Evolutionary conservation across 2,329 filamentous ascomycete species (phyloP).

Genomic region (Ophiostoma quercus): DNA sequence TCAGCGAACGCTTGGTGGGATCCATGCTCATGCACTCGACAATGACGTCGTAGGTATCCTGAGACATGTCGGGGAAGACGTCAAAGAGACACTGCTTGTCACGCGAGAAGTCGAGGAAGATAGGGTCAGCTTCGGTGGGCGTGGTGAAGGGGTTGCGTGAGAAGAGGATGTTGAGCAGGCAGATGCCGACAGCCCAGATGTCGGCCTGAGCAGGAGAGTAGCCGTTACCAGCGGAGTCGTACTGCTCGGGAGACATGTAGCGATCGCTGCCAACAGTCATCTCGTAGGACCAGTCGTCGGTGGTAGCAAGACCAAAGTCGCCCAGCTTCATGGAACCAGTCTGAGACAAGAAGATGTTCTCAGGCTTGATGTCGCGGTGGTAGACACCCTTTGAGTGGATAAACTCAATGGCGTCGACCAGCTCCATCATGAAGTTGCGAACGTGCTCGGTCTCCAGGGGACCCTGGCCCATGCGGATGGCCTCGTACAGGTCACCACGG

Average conservation of each 20-base stretch:
- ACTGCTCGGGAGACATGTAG: conserved; percentile 99
- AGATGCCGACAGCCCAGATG: conserved; percentile 96
- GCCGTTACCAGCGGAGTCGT: conserved; percentile 77
- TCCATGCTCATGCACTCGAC: conserved; percentile 86
- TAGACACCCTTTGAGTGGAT: conserved; percentile 89
- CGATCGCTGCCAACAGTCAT: conserved; percentile 93
- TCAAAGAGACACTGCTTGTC: conserved; percentile 97
- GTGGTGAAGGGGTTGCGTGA: conserved; percentile 93
- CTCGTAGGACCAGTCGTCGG: conserved; percentile 84
- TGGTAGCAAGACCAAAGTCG: conserved; percentile 90
- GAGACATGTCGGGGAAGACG: conserved; percentile 96
- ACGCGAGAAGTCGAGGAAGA: conserved; percentile 88
- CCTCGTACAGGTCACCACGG: conserved; percentile 94
- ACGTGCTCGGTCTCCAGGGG: conserved; percentile 95
- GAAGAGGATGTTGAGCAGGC: conserved; percentile 92
- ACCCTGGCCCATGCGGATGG: conserved; percentile 81
- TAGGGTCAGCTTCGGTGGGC: conserved; percentile 80
- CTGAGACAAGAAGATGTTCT: conserved; percentile 93
- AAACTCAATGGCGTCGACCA: conserved; percentile 82
- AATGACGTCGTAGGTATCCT: conserved; percentile 94
- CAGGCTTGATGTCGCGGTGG: conserved; percentile 97
- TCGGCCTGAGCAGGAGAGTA: conserved; percentile 93
- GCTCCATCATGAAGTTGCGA: conserved; percentile 91
- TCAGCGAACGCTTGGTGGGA: conserved; percentile 78
- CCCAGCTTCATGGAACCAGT: conserved; percentile 90